Evolutionary conservation across 371 early-diverging fungal genomes (phyloP), one percentile per base, ranked within the genome.

Genomic region (Mycotypha africana): DNA sequence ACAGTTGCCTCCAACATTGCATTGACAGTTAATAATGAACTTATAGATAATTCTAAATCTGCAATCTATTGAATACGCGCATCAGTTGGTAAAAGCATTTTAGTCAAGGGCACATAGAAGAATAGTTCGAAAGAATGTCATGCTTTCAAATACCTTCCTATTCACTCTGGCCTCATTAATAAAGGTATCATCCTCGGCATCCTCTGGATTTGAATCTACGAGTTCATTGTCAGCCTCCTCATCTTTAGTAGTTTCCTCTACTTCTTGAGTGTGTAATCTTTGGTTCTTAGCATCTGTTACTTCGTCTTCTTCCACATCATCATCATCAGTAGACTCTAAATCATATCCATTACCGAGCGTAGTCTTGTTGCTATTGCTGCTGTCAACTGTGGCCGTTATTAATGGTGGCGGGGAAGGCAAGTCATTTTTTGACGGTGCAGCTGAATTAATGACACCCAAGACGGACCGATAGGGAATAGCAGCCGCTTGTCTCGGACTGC

Each of bases 21-120:
- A 60, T 77, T 77, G 10, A 74, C 65, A 22, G 70, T 65, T 19
- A 72, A 45, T 19, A 77, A 42, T 14, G 73, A 74, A 34, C 65
- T 58, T 23, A 72, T 70, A 7, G 78, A 72, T 37, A 74, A 65
- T 51, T 77, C 78, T 40, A 77, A 53, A 60, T 77, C 78, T 23
- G 63, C 70, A 49, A 77, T 71, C 77, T 77, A 47, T 15, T n/a
- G n/a, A n/a, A n/a, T n/a, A n/a, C n/a, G n/a, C n/a, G n/a, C n/a
- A n/a, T n/a, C n/a, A n/a, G n/a, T n/a, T n/a, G n/a, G n/a, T n/a
- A n/a, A n/a, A n/a, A n/a, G n/a, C n/a, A n/a, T n/a, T n/a, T n/a
- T n/a, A n/a, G n/a, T n/a, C n/a, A n/a, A n/a, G n/a, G n/a, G n/a
- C n/a, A n/a, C n/a, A n/a, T n/a, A n/a, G n/a, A n/a, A n/a, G 1